Evolutionary conservation across 2,329 filamentous ascomycete genomes (phyloP).

Genomic region (Trichoderma guizhouense): DNA sequence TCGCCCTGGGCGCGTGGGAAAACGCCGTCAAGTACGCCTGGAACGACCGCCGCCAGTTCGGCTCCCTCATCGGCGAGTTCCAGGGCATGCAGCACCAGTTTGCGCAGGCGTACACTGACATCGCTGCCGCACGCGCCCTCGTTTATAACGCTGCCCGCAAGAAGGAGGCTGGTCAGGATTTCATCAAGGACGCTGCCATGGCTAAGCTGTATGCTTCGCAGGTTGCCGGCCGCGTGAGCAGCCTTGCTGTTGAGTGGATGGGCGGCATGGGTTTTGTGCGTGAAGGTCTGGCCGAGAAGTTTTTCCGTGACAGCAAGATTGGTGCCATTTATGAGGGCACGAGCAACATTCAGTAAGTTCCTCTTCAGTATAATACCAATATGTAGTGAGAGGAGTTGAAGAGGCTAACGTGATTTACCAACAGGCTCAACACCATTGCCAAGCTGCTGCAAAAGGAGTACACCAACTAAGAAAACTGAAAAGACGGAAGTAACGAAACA

Average conservation of each 20-base stretch:
- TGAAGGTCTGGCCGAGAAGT: conserved; percentile 97
- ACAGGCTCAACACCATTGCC: conserved; percentile 60
- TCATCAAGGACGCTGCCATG: conserved; percentile 95
- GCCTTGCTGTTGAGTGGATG: conserved; percentile 96
- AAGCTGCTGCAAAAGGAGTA: conserved; percentile 62
- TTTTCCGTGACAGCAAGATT: conserved; percentile 96
- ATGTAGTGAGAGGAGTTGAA: background rate
- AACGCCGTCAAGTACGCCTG: conserved; percentile 91
- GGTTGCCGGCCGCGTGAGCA: conserved; percentile 81
- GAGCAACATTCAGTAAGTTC: conserved; percentile 65
- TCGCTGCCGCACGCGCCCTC: conserved; percentile 82
- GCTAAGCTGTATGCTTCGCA: conserved; percentile 94
- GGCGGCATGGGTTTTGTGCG: conserved; percentile 98
- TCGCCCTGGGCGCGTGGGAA: conserved; percentile 91
- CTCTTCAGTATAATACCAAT: background rate
- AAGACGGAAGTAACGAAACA: conserved; percentile 1
- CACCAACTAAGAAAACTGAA: conserved; percentile 36
- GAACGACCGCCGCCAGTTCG: conserved; percentile 98
- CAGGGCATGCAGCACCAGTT: conserved; percentile 99
- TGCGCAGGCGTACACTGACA: conserved; percentile 92
- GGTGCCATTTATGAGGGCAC: conserved; percentile 96
- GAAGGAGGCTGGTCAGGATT: conserved; percentile 96
- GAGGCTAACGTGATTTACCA: background rate
- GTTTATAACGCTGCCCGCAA: conserved; percentile 96
- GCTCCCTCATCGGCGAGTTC: conserved; percentile 89